A percentile compares a stretch with the other conserved stretches of the same genome.
Conservation (phyloP, 2,329 filamentous ascomycete genomes). For the Neodidymelliopsis sp. region DNA sequence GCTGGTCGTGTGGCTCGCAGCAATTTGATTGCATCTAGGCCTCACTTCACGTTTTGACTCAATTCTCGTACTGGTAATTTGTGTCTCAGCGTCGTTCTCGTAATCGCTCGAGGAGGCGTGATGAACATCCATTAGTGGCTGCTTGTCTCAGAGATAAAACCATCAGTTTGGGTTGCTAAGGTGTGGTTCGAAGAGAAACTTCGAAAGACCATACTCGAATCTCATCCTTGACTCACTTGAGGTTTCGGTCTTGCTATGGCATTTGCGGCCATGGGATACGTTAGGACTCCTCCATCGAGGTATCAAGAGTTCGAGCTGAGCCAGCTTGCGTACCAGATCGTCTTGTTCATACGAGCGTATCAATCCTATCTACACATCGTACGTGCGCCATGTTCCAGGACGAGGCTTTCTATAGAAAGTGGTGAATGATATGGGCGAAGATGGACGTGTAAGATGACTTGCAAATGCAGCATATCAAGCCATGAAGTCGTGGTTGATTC, state of each 20-base stretch:
- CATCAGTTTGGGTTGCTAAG: conserved; percentile 5
- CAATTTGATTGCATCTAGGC: no score
- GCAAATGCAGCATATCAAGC: conserved; percentile 2
- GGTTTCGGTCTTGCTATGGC: background rate
- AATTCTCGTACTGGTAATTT: no score
- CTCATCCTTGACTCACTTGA: background rate
- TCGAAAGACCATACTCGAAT: background rate
- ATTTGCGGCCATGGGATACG: background rate
- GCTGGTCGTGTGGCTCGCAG: no score
- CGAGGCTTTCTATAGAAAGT: background rate
- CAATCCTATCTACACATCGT: background rate
- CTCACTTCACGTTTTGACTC: no score
- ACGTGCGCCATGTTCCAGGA: background rate
- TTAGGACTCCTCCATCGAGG: background rate
- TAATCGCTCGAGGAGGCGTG: background rate
- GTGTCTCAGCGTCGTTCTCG: background rate
- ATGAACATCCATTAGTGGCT: background rate
- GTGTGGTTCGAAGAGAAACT: background rate
- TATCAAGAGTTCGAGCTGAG: background rate
- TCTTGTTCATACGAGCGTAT: background rate
- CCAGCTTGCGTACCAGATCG: background rate
- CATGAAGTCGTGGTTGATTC: conserved; percentile 10
- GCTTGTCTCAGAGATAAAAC: conserved; percentile 5
- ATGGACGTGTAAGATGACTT: background rate
- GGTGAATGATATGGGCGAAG: background rate